phyloP scores from a whole-genome alignment of 495 filamentous ascomycete species.

The Astrothelium subdiscretum region DNA sequence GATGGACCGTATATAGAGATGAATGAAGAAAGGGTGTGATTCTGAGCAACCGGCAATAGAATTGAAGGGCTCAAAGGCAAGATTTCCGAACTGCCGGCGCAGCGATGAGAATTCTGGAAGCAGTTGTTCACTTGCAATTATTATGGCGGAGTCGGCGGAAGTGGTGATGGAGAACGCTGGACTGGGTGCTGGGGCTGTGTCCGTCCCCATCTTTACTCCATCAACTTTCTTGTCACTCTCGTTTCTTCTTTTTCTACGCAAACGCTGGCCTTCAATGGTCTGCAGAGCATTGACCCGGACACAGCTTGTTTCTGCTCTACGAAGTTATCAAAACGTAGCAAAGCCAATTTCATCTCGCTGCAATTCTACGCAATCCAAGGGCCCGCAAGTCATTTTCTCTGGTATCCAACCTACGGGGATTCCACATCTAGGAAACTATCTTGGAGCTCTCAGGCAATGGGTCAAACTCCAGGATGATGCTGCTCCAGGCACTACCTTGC shows the following conservation, averaged over 20 bases:
- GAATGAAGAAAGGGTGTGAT: background rate
- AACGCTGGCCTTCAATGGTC: background rate
- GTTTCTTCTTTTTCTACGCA: background rate
- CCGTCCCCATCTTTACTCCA: slow-evolving; percentile 7
- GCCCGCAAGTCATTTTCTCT: slow-evolving; percentile 59
- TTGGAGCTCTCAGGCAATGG: slow-evolving; percentile 87
- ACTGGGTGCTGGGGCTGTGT: background rate
- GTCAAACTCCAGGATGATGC: slow-evolving; percentile 59
- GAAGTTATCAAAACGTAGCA: background rate
- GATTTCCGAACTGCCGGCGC: too few relatives aligned
- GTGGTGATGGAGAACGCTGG: background rate
- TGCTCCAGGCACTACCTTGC: slow-evolving; percentile 40
- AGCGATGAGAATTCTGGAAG: too few relatives aligned
- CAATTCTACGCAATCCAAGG: background rate
- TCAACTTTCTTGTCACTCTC: background rate
- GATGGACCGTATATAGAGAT: too few relatives aligned
- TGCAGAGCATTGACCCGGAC: background rate
- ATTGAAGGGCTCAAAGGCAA: background rate
- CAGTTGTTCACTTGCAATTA: too few relatives aligned
- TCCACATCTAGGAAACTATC: slow-evolving; percentile 93
- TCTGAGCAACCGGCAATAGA: background rate
- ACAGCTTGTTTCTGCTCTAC: background rate
- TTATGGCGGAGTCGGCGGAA: too few relatives aligned
- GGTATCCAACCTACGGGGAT: slow-evolving; percentile 93
- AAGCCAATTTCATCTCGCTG: background rate